These are phyloP conservation scores for Scheffersomyces coipomensis DNA, from an alignment of 805 yeast genomes.

Conservation along the genomic window DNA sequence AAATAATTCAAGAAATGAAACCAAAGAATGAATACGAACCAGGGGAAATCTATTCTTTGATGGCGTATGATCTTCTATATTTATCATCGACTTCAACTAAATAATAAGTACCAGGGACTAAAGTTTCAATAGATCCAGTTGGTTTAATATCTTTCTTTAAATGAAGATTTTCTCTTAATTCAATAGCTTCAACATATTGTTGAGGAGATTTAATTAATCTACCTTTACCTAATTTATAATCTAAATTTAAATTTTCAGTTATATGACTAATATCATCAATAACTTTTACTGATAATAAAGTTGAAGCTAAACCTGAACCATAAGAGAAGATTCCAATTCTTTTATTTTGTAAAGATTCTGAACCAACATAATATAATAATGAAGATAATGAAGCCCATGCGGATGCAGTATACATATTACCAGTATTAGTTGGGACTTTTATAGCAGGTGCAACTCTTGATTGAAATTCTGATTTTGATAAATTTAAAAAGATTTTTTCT, in stretches of 20 bases:
- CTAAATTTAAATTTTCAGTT: constrained; percentile 62
- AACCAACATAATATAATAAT: constrained; percentile 69
- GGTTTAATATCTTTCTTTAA: constrained; percentile 79
- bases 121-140: constrained; percentile 68
- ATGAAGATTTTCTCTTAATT: constrained; percentile 86
- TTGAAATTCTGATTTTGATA: constrained; percentile 67
- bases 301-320: constrained; percentile 96
- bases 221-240: constrained; percentile 56
- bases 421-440: constrained; percentile 90
- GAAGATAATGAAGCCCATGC: constrained; percentile 87
- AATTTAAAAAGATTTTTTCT: constrained; percentile 81
- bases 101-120: constrained; percentile 79
- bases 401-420: constrained; percentile 97
- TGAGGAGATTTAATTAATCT: constrained; percentile 72
- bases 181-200: constrained; percentile 78
- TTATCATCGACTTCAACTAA: constrained; percentile 80
- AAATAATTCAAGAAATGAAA: no score
- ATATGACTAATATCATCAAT: constrained; percentile 77
- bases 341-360: constrained; percentile 72
- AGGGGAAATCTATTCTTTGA: constrained; percentile 56
- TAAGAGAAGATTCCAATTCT: constrained; percentile 92
- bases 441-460: constrained; percentile 78
- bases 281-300: constrained; percentile 77
- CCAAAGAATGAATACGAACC: not conserved
- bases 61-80: constrained; percentile 78